Evolutionary conservation across 768 basidiomycete genomes (phyloP).

Genomic region (Scleroderma citrinum): DNA sequence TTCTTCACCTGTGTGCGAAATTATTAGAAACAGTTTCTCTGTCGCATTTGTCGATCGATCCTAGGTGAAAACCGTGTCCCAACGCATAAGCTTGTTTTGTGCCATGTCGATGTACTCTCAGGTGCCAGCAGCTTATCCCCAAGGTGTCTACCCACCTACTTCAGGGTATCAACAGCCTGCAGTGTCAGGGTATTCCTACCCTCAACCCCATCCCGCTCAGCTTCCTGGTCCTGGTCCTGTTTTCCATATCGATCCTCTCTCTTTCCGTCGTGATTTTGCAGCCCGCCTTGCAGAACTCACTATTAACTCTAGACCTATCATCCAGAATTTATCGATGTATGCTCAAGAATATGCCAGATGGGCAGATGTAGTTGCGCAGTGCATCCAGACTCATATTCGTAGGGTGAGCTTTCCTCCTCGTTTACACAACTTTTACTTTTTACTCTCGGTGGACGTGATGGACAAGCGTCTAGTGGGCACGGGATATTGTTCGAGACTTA

Average conservation of each 20-base stretch:
- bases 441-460: slow-evolving; percentile 23
- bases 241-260: slow-evolving; percentile 55
- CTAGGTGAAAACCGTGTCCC: slow-evolving; percentile 31
- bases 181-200: slow-evolving; percentile 41
- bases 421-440: slow-evolving; percentile 18
- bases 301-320: slow-evolving; percentile 92
- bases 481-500: slow-evolving; percentile 28
- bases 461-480: slow-evolving; percentile 17
- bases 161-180: slow-evolving; percentile 42
- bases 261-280: slow-evolving; percentile 76
- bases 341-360: slow-evolving; percentile 83
- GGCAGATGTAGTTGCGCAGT: slow-evolving; percentile 74
- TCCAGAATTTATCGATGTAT: slow-evolving; percentile 86
- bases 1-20: slow-evolving; percentile 47
- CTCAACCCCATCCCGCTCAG: slow-evolving; percentile 37
- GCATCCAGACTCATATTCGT: slow-evolving; percentile 78
- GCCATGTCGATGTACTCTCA: slow-evolving; percentile 64
- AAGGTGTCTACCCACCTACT: slow-evolving; percentile 45
- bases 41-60: slow-evolving; percentile 22
- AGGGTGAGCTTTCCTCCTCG: slow-evolving; percentile 62
- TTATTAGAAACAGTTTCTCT: slow-evolving; percentile 35
- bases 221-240: slow-evolving; percentile 35
- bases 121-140: slow-evolving; percentile 48
- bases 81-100: slow-evolving; percentile 31
- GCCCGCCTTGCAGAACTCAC: slow-evolving; percentile 73